These are phyloP conservation scores for Starmerella bombi DNA, from an alignment of 805 yeast species.

Conservation along the genomic window DNA sequence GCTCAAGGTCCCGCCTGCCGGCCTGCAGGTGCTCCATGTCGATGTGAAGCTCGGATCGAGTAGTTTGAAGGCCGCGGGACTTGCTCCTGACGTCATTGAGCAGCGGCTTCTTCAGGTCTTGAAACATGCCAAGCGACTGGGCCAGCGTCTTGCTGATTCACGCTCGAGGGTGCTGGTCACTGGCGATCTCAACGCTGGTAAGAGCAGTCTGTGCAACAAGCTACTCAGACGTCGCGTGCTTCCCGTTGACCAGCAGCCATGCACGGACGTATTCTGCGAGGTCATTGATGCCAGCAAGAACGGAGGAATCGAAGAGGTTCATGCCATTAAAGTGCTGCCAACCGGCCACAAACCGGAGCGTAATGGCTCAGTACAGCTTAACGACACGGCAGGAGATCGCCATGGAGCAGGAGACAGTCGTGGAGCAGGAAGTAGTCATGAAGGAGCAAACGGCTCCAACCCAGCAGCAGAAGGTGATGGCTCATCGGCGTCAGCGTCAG, in stretches of 20 bases:
- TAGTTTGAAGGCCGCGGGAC: conserved; percentile 46
- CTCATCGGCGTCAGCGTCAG: too few relatives aligned
- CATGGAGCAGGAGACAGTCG: not conserved
- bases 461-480: too few relatives aligned
- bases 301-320: conserved; percentile 72
- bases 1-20: conserved; percentile 6
- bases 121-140: conserved; percentile 55
- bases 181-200: conserved; percentile 94
- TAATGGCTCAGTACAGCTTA: not conserved
- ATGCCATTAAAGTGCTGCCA: conserved; percentile 70
- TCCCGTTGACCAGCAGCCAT: conserved; percentile 97
- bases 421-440: not conserved
- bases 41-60: conserved; percentile 44
- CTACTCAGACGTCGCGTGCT: conserved; percentile 59
- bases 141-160: conserved; percentile 78
- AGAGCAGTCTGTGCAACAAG: conserved; percentile 90
- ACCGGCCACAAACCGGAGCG: conserved; percentile 15
- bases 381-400: too few relatives aligned
- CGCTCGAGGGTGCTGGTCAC: conserved; percentile 90
- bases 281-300: conserved; percentile 75
- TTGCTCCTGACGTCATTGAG: conserved; percentile 49
- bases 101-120: conserved; percentile 52
- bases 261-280: conserved; percentile 92
- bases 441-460: too few relatives aligned
- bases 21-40: conserved; percentile 50